These are phyloP conservation scores for Podochytrium sp. DNA, from an alignment of 192 early-diverging fungal species.

Conservation along the genomic window DNA sequence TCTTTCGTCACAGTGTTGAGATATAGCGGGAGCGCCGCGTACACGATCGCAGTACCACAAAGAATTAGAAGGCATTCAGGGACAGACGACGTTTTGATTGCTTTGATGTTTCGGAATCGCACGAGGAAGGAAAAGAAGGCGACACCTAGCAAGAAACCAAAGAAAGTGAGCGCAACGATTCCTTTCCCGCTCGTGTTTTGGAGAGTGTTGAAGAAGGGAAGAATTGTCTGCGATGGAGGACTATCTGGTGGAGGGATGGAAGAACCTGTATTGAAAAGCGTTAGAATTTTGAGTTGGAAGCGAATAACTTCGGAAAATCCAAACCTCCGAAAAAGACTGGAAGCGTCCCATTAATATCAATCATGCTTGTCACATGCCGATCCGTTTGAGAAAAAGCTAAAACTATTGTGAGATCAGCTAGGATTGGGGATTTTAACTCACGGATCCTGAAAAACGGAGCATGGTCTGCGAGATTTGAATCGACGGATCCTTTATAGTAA, in stretches of 20 bases:
- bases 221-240: neutral
- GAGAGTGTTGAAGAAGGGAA: neutral
- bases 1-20: neutral
- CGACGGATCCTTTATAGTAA: neutral
- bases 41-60: neutral
- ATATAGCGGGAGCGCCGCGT: neutral
- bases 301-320: neutral
- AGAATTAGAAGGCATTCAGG: neutral
- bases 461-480: neutral
- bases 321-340: neutral
- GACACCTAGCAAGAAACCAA: neutral
- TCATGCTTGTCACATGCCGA: neutral
- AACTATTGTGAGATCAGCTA: no score
- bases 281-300: neutral
- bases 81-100: neutral
- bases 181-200: neutral
- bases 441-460: neutral
- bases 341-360: neutral
- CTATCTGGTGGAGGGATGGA: constrained; percentile 1
- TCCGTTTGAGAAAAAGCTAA: neutral
- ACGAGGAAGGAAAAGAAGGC: neutral
- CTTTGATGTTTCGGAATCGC: neutral
- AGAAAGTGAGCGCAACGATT: neutral
- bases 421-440: no score
- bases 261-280: neutral